Evolutionary conservation across 495 filamentous ascomycete genomes (phyloP).

Genomic region (Hypomontagnella submonticulosa): DNA sequence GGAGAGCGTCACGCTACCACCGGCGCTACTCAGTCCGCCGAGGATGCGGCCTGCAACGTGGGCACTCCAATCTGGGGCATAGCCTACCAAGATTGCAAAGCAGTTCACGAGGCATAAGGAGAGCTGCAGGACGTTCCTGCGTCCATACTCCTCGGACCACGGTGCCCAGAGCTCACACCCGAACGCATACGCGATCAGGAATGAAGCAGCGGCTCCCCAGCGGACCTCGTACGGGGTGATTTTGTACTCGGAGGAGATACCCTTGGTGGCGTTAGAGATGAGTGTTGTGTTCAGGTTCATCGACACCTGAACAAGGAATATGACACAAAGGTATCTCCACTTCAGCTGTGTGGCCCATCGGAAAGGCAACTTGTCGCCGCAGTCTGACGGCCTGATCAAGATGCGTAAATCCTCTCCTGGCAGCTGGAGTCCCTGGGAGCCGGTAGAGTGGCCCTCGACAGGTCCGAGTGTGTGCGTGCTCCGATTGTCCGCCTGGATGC

Average conservation of each 20-base stretch:
- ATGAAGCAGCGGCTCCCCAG: conserved; percentile 59
- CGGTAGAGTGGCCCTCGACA: too few species aligned
- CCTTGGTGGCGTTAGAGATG: conserved; percentile 55
- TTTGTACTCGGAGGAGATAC: conserved; percentile 62
- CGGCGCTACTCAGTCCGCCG: conserved; percentile 69
- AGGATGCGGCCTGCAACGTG: conserved; percentile 68
- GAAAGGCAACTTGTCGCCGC: conserved; percentile 63
- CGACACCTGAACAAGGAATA: conserved; percentile 35
- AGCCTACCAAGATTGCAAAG: conserved; percentile 65
- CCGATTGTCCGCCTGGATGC: too few species aligned
- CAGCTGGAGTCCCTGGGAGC: not conserved
- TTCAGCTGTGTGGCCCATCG: conserved; percentile 63
- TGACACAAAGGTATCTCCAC: conserved; percentile 53
- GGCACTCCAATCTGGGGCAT: conserved; percentile 65
- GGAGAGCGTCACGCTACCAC: conserved; percentile 71
- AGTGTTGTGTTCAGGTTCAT: conserved; percentile 65
- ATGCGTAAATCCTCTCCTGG: not conserved
- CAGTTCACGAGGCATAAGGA: conserved; percentile 69
- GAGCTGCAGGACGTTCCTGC: conserved; percentile 65
- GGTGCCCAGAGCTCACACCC: conserved; percentile 76
- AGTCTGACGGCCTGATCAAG: conserved; percentile 27
- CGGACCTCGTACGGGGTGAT: conserved; percentile 55
- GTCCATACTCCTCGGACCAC: conserved; percentile 72
- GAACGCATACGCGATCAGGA: conserved; percentile 71
- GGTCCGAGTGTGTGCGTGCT: too few species aligned